These are phyloP conservation scores for Grigorovia humatica DNA, from an alignment of 805 yeast genomes.

Conservation along the genomic window DNA sequence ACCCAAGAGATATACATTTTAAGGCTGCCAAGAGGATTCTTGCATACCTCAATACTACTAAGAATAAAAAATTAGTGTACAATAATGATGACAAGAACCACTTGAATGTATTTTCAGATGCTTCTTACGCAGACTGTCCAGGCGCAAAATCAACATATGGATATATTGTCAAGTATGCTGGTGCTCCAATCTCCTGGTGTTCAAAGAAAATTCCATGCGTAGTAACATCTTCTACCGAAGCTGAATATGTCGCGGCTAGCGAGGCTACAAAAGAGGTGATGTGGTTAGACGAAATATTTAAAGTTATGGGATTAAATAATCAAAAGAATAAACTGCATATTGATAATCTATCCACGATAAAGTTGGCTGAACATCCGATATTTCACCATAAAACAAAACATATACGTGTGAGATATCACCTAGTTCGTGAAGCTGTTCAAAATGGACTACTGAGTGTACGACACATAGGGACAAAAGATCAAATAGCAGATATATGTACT, in stretches of 20 bases:
- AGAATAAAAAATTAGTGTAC: not conserved
- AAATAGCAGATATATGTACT: conserved; percentile 2
- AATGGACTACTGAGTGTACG: not conserved
- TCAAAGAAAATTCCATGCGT: not conserved
- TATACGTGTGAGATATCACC: not conserved
- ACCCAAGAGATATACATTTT: conserved; percentile 4
- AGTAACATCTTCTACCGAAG: not conserved
- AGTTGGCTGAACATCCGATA: conserved; percentile 1
- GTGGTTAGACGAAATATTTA: conserved; percentile 2
- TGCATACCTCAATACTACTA: conserved; percentile 5
- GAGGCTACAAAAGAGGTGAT: not conserved
- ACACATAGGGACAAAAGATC: conserved; percentile 3
- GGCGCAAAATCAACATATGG: not conserved
- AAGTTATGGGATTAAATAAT: not conserved
- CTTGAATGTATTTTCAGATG: not conserved
- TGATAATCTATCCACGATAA: conserved; percentile 5
- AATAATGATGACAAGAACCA: not conserved
- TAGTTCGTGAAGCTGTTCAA: conserved; percentile 3
- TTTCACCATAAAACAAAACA: conserved; percentile 7
- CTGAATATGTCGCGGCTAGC: conserved; percentile 1
- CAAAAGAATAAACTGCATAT: not conserved
- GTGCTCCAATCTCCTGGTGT: not conserved
- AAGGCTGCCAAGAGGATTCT: conserved; percentile 4
- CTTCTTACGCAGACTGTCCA: conserved; percentile 1
- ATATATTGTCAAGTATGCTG: not conserved